Evolutionary conservation across 805 yeast species (phyloP), one percentile per base, ranked within the genome.

Genomic region (Ogataea corticis): DNA sequence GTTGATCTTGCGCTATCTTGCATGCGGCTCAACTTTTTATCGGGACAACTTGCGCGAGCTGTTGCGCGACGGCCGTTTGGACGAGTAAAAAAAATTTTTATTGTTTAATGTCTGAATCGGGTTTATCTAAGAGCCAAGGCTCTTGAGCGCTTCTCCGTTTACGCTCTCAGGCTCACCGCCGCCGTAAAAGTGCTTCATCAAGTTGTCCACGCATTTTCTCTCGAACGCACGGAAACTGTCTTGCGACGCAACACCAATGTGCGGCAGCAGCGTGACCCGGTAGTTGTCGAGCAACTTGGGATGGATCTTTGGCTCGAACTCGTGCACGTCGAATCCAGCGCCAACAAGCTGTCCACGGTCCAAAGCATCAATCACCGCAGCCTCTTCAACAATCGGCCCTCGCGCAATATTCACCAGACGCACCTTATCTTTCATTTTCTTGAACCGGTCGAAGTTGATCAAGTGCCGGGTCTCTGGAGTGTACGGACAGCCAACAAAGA

Each of bases 261-360:
- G 75, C 6, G 73, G 75, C 12, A 67, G 53, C 30, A 69, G 32
- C 2, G 72, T 65, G 17, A 70, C 58, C 46, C 57, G 67, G 56
- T 64, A 68, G 45, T 69, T 67, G 9, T 55, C 48, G 29, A 69
- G 37, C 14, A 70, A 46, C 39, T 58, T 62, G 28, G 63, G 61
- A 39, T 62, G 56, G 13, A 69, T 65, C 44, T 61, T 57, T 11
- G 75, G 75, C 51, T 70, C 75, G 51, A 69, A 69, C 45, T 70
- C 75, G 46, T 68, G 71, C 13, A 69, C 75, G 52, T 69, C 75
- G 50, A 69, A 67, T 0, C 73, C 75, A 13, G 70, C 72, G 21
- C 75, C 73, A 11, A 69, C 69, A 17, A 70, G 52, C 45, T 70
- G 73, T 0, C 72, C 73, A 12, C 68, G 50, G 34, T 70, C 68